Evolutionary conservation across 805 yeast species (phyloP).

Genomic region (Blastobotrys mokoenaii): DNA sequence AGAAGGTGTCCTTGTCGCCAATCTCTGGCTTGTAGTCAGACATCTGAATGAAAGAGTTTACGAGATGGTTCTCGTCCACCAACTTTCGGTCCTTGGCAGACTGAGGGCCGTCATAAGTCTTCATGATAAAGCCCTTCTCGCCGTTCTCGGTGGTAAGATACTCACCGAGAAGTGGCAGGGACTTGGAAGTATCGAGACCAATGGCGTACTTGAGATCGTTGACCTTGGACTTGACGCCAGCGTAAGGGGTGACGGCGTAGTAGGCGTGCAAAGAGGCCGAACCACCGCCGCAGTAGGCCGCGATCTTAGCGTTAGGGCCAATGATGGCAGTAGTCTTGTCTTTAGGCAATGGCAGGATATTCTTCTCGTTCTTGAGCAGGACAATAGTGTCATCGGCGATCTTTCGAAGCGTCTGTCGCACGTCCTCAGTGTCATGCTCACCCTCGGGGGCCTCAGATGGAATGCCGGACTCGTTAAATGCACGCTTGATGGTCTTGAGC

Average conservation of each 20-base stretch:
- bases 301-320: constrained; percentile 49
- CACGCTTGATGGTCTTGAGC: constrained; percentile 39
- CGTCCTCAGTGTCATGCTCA: constrained; percentile 40
- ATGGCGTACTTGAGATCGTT: constrained; percentile 1
- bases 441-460: constrained; percentile 34
- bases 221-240: constrained; percentile 8
- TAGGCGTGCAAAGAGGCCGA: constrained; percentile 45
- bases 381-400: constrained; percentile 46
- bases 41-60: constrained; percentile 11
- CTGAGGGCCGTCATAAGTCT: constrained; percentile 5
- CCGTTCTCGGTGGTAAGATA: constrained; percentile 8
- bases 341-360: constrained; percentile 40
- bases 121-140: constrained; percentile 9
- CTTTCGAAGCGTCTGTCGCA: constrained; percentile 35
- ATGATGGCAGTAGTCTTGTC: constrained; percentile 39
- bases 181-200: constrained; percentile 31
- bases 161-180: constrained; percentile 29
- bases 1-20: constrained; percentile 23
- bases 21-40: constrained; percentile 12
- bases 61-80: constrained; percentile 8
- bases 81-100: constrained; percentile 7
- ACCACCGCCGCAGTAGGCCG: constrained; percentile 54
- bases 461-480: constrained; percentile 35
- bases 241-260: constrained; percentile 30
- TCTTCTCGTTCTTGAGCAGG: constrained; percentile 44